Evolutionary conservation across 225 moss, liverwort and hornwort species (phyloP).

Genomic region (Marchantia polymorpha): DNA sequence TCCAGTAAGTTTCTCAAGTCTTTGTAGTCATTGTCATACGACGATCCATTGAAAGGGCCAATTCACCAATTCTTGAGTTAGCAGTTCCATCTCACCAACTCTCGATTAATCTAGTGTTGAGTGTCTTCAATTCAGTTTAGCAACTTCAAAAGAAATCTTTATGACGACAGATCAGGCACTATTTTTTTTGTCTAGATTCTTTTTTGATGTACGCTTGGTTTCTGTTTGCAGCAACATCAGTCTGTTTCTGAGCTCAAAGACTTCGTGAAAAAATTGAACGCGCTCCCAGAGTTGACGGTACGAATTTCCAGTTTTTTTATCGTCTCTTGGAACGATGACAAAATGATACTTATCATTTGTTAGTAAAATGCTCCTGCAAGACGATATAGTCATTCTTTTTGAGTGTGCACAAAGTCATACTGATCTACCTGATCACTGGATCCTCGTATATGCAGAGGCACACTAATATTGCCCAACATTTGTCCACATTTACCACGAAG

Average conservation of each 20-base stretch:
- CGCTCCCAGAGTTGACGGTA: conserved; percentile 93
- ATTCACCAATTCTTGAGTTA: too few relatives aligned
- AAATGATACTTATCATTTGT: neutral
- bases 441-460: conserved; percentile 54
- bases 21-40: neutral
- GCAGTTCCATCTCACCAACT: too few relatives aligned
- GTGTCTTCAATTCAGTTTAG: neutral
- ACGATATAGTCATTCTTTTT: neutral
- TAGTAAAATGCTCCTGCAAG: neutral
- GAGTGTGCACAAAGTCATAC: neutral
- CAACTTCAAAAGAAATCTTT: neutral
- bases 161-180: neutral
- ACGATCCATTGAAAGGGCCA: neutral
- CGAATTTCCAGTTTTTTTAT: conserved; percentile 3
- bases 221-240: conserved; percentile 64
- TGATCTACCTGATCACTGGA: neutral
- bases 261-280: conserved; percentile 97
- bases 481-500: conserved; percentile 71
- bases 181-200: neutral
- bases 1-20: conserved; percentile 15
- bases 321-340: neutral
- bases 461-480: conserved; percentile 77
- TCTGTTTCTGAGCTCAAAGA: conserved; percentile 97
- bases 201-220: neutral
- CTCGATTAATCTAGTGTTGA: neutral